These are phyloP conservation scores for Talaromyces pinophilus DNA, from an alignment of 2,329 filamentous ascomycete species.

Conservation along the genomic window DNA sequence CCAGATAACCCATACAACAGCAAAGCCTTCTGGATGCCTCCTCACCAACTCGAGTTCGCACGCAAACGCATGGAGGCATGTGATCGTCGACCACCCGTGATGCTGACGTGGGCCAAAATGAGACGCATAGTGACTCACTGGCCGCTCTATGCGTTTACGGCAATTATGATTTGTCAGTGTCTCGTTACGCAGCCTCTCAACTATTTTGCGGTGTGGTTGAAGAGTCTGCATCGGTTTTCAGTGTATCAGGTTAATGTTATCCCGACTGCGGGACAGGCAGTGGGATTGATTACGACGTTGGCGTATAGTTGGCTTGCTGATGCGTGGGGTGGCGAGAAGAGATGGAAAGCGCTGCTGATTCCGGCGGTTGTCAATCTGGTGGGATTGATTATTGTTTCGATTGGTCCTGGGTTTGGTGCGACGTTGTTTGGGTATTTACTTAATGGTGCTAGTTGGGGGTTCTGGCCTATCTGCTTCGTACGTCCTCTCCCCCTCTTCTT, in stretches of 20 bases:
- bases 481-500: not conserved
- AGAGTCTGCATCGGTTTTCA: constrained; percentile 26
- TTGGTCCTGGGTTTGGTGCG: constrained; percentile 27
- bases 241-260: constrained; percentile 29
- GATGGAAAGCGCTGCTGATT: constrained; percentile 25
- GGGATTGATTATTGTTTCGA: constrained; percentile 27
- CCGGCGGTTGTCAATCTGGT: constrained; percentile 29
- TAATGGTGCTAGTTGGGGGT: constrained; percentile 29
- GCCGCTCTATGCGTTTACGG: constrained; percentile 26
- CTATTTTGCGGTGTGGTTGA: constrained; percentile 28
- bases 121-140: constrained; percentile 25
- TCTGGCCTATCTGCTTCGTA: constrained; percentile 27
- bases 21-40: constrained; percentile 26
- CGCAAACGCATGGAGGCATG: constrained; percentile 23
- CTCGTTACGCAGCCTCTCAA: constrained; percentile 27
- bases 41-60: constrained; percentile 11
- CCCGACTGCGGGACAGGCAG: constrained; percentile 25
- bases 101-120: constrained; percentile 26
- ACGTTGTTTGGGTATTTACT: constrained; percentile 28
- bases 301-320: constrained; percentile 27
- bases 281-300: constrained; percentile 25
- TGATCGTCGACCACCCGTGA: constrained; percentile 21
- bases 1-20: constrained; percentile 40
- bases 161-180: constrained; percentile 27
- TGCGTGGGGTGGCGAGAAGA: constrained; percentile 24